Evolutionary conservation across 2,329 filamentous ascomycete genomes (phyloP), one percentile per base, ranked within the genome.

Genomic region (Teratosphaeria nubilosa): DNA sequence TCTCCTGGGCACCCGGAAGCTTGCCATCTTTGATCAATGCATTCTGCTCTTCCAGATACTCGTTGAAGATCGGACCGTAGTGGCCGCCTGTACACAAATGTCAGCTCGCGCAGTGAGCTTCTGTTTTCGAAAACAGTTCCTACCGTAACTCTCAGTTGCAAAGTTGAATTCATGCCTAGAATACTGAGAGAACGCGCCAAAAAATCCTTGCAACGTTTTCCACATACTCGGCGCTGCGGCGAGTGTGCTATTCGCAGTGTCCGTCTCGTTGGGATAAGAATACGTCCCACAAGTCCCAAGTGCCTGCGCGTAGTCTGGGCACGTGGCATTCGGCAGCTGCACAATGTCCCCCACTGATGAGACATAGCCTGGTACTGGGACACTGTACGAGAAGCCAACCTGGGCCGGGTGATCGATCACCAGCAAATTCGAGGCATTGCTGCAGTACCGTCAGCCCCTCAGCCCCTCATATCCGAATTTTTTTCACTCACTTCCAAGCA

Each of bases 401-500:
- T 80, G 78, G 3, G 76, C 78, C 3, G 82, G 86, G 68, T 87
- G 80, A 63, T 88, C 85, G 63, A 88, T 81, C 70, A 85, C 88
- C 20, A 88, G 79, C 78, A 87, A 82, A 62, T 86, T 86, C 59
- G 79, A 80, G 22, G 81, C 77, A 63, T 82, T 81, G 56, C 61
- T 63, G 30, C 22, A 58, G 41, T 50, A 48, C 11, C n/a, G n/a
- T 48, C 41, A 48, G n/a, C 37, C 37, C 6, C 5, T n/a, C n/a
- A 22, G 20, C n/a, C 9, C 41, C 9, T 9, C 9, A 16, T 10
- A 22, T 2, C 6, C 41, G 30, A 3, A n/a, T 24, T 4, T n/a
- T 5, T 32, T 16, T 14, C 14, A 61, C 54, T 53, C 50, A 60
- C 54, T 82, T 84, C 81, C 83, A 86, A 0, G 82, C 82, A 72